Evolutionary conservation across 345 rosid genomes (phyloP).

Genomic region (Lepidium didymum): DNA sequence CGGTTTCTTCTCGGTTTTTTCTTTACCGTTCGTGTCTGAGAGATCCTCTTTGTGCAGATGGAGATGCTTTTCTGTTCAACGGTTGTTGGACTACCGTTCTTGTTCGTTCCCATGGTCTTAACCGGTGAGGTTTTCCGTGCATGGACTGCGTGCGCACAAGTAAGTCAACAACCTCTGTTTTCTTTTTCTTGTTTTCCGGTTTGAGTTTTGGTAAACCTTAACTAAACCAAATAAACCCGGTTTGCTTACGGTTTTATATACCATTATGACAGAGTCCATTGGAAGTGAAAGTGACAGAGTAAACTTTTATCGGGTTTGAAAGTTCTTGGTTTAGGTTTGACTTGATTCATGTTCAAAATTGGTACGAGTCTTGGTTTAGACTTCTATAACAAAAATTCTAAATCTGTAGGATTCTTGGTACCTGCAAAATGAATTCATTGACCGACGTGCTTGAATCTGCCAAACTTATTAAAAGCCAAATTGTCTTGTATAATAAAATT

Average conservation of each 20-base stretch:
- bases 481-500: not conserved
- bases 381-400: not conserved
- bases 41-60: conserved; percentile 42
- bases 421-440: conserved; percentile 4
- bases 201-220: not conserved
- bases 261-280: not conserved
- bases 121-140: conserved; percentile 95
- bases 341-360: not conserved
- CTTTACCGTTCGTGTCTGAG: not conserved
- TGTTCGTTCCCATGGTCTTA: conserved; percentile 87
- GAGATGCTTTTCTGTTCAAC: conserved; percentile 97
- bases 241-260: not conserved
- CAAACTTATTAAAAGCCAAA: conserved; percentile 13
- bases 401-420: not conserved
- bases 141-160: conserved; percentile 92
- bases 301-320: conserved; percentile 2
- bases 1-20: not conserved
- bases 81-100: conserved; percentile 80
- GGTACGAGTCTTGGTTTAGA: not conserved
- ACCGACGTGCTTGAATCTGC: conserved; percentile 30
- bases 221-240: not conserved
- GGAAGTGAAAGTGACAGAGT: conserved; percentile 7
- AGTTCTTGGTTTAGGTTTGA: not conserved
- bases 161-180: conserved; percentile 24
- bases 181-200: not conserved